Evolutionary conservation across 1,139 yeast genomes (phyloP).

Genomic region (Saccharomyces hybrid): DNA sequence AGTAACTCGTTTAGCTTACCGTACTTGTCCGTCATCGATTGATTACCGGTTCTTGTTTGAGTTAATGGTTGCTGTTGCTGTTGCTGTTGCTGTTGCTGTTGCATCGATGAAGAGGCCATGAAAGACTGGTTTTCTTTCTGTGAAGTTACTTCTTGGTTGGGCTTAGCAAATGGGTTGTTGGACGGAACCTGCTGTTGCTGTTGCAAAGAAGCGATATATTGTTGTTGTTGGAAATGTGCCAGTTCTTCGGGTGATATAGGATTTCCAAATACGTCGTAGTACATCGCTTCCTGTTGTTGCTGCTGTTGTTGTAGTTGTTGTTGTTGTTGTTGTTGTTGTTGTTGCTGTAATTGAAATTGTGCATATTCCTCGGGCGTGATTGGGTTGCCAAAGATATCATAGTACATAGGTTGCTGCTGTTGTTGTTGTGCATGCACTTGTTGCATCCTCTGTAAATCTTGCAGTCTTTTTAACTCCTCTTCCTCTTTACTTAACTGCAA

Average conservation of each 20-base stretch:
- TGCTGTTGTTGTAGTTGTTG: slow-evolving; percentile 16
- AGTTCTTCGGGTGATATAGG: slow-evolving; percentile 11
- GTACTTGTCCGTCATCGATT: slow-evolving; percentile 45
- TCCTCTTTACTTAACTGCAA: no score
- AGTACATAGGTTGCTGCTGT: slow-evolving; percentile 36
- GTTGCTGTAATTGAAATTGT: slow-evolving; percentile 34
- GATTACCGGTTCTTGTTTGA: slow-evolving; percentile 42
- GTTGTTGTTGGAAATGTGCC: slow-evolving; percentile 19
- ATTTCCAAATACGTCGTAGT: not conserved
- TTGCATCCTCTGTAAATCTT: no score
- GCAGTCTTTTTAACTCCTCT: no score
- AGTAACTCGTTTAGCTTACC: slow-evolving; percentile 71
- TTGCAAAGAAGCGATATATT: slow-evolving; percentile 31
- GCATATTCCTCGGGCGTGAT: slow-evolving; percentile 40
- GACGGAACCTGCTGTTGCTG: slow-evolving; percentile 16
- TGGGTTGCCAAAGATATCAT: slow-evolving; percentile 78
- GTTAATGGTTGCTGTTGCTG: slow-evolving; percentile 33
- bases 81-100: slow-evolving; percentile 11
- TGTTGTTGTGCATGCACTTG: slow-evolving; percentile 34
- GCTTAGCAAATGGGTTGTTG: slow-evolving; percentile 6
- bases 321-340: slow-evolving; percentile 32
- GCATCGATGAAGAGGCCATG: slow-evolving; percentile 9
- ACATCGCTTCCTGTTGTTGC: not conserved
- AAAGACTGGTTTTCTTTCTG: slow-evolving; percentile 29
- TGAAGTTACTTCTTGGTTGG: slow-evolving; percentile 18